Percentiles rank a stretch among this genome's conserved stretches.
Conservation (phyloP, 2,329 filamentous ascomycete species). For the Cladosporium sp. region DNA sequence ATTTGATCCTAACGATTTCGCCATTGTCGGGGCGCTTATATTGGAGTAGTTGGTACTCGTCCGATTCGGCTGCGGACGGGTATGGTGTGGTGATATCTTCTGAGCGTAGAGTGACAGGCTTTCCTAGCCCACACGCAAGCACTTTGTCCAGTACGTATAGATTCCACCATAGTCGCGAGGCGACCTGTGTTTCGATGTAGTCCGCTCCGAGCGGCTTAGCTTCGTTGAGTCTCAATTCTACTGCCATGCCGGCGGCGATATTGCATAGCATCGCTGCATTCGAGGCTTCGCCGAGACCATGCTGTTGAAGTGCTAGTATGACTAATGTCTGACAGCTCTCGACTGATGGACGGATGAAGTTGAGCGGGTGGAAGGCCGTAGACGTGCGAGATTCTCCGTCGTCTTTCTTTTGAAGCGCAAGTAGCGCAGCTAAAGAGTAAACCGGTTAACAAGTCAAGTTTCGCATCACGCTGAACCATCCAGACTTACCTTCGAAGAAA, state of each 20-base stretch:
- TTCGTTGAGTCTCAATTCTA: slow-evolving; percentile 3
- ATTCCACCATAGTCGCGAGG: slow-evolving; percentile 5
- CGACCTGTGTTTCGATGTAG: background rate
- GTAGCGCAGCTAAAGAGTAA: background rate
- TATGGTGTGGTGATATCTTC: slow-evolving; percentile 1
- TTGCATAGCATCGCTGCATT: slow-evolving; percentile 9
- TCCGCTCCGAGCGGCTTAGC: background rate
- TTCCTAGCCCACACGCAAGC: background rate
- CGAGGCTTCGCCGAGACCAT: slow-evolving; percentile 3
- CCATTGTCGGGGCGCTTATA: background rate
- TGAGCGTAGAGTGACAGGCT: background rate
- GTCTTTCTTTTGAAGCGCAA: slow-evolving; percentile 7
- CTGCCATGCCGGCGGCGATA: slow-evolving; percentile 5
- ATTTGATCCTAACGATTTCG: slow-evolving; percentile 1
- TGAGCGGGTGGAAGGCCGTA: slow-evolving; percentile 5
- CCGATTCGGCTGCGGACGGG: slow-evolving; percentile 6
- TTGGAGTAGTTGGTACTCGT: slow-evolving; percentile 3
- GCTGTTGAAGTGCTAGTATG: slow-evolving; percentile 3
- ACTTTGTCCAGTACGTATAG: slow-evolving; percentile 8
- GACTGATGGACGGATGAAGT: slow-evolving; percentile 5
- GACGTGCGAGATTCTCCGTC: background rate
- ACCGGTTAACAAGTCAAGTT: background rate
- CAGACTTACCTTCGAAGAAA: background rate
- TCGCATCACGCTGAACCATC: too few species aligned
- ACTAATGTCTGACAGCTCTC: slow-evolving; percentile 9